Evolutionary conservation across 2,329 filamentous ascomycete species (phyloP).

Genomic region (Beauveria bassiana): DNA sequence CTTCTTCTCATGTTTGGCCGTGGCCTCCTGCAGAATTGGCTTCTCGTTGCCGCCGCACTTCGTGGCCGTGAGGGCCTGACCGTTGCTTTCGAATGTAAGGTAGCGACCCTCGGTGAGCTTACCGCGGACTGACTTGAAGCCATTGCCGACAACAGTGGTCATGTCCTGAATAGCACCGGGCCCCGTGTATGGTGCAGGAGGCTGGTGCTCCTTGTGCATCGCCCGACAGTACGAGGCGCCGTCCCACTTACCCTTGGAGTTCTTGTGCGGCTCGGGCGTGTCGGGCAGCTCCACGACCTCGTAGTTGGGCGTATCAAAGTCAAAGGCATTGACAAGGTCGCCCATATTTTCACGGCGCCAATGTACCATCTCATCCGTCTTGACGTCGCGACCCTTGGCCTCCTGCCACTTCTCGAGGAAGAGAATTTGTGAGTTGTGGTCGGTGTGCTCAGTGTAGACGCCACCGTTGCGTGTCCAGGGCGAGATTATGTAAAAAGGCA

Average conservation of each 20-base stretch:
- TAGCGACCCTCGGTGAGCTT: constrained; percentile 47
- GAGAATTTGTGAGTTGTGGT: constrained; percentile 48
- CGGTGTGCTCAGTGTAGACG: constrained; percentile 45
- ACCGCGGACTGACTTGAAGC: constrained; percentile 45
- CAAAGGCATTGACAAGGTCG: constrained; percentile 29
- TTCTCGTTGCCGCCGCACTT: constrained; percentile 20
- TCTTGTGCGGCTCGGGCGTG: constrained; percentile 33
- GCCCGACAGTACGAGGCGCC: constrained; percentile 37
- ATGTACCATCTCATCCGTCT: constrained; percentile 20
- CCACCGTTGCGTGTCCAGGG: constrained; percentile 46
- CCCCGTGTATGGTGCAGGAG: constrained; percentile 40
- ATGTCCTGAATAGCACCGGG: constrained; percentile 27
- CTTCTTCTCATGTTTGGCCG: constrained; percentile 28
- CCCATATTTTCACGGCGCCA: constrained; percentile 28
- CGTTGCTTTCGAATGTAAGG: constrained; percentile 40
- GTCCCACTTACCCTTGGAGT: constrained; percentile 35
- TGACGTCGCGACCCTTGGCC: constrained; percentile 31
- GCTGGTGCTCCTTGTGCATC: constrained; percentile 27
- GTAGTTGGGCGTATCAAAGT: constrained; percentile 42
- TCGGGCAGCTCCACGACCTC: constrained; percentile 38
- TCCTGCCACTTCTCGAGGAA: constrained; percentile 43
- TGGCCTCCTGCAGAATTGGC: constrained; percentile 20
- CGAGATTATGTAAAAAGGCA: constrained; percentile 48
- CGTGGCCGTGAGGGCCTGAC: constrained; percentile 30
- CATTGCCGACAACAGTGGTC: constrained; percentile 38